These are phyloP conservation scores for Aspergillus campestris DNA, from an alignment of 495 filamentous ascomycete species.

Conservation along the genomic window DNA sequence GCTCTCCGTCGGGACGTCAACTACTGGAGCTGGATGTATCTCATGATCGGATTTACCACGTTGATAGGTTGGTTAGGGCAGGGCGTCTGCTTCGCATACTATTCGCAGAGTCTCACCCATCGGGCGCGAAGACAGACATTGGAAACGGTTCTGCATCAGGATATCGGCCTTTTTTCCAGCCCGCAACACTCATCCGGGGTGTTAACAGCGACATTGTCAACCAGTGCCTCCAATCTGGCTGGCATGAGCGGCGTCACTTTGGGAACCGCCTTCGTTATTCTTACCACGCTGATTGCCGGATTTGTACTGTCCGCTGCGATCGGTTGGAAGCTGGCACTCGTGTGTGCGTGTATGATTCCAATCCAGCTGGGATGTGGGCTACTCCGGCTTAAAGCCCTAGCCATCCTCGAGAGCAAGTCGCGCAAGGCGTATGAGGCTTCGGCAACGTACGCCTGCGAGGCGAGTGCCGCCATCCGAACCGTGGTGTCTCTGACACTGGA, in stretches of 20 bases:
- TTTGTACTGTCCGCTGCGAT: conserved; percentile 39
- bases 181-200: too few species aligned
- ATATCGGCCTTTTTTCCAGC: conserved; percentile 65
- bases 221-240: conserved; percentile 70
- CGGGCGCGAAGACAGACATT: conserved; percentile 71
- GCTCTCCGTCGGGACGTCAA: conserved; percentile 54
- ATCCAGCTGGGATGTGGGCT: conserved; percentile 41
- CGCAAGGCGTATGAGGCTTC: conserved; percentile 40
- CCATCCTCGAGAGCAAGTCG: conserved; percentile 41
- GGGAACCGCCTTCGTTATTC: conserved; percentile 49
- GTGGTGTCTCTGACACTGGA: conserved; percentile 43
- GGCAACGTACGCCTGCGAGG: conserved; percentile 43
- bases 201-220: conserved; percentile 39
- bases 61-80: too few species aligned
- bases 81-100: conserved; percentile 53
- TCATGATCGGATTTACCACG: too few species aligned
- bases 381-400: conserved; percentile 32
- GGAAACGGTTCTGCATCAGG: conserved; percentile 75
- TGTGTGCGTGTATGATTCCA: conserved; percentile 33
- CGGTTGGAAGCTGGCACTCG: conserved; percentile 49
- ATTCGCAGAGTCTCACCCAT: conserved; percentile 70
- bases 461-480: conserved; percentile 41
- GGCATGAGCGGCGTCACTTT: conserved; percentile 71
- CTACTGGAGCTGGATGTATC: conserved; percentile 57
- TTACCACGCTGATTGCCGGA: conserved; percentile 41